Percentiles rank a stretch among this genome's conserved stretches.
phyloP scores from a whole-genome alignment of 768 basidiomycete genomes.

The Russula olivacea region DNA sequence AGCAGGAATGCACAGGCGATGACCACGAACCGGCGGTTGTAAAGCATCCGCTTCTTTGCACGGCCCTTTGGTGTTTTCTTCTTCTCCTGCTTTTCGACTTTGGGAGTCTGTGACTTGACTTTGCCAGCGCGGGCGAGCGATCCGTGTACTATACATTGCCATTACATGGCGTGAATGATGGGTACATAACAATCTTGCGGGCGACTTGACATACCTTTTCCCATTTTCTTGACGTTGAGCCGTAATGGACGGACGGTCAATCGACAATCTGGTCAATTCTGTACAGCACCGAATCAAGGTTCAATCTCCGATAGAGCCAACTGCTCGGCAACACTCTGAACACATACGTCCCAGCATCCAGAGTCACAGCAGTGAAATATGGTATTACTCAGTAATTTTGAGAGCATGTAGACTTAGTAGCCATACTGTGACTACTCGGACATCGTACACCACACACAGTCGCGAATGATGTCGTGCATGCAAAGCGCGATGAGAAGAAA shows the following conservation, averaged over 20 bases:
- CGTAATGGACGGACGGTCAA: background rate
- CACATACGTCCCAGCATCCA: background rate
- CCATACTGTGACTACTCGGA: background rate
- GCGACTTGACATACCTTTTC: constrained; percentile 24
- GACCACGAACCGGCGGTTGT: constrained; percentile 78
- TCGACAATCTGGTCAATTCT: constrained; percentile 5
- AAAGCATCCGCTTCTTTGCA: constrained; percentile 92
- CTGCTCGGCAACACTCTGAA: background rate
- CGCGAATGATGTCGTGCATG: too few species aligned
- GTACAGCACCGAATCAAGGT: constrained; percentile 16
- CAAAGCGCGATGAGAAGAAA: background rate
- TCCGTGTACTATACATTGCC: constrained; percentile 71
- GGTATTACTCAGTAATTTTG: background rate
- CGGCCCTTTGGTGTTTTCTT: constrained; percentile 97
- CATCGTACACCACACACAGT: background rate
- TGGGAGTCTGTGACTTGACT: constrained; percentile 97
- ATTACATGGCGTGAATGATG: background rate
- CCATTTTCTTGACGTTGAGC: constrained; percentile 27
- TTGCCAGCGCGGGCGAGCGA: constrained; percentile 99
- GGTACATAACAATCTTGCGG: background rate
- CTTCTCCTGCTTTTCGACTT: constrained; percentile 98
- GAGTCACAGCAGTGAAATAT: background rate
- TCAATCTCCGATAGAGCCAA: constrained; percentile 2
- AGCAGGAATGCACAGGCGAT: background rate
- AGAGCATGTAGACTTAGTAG: background rate